Evolutionary conservation across 208 protist genomes (phyloP).

Genomic region (Leishmania gerbilli): DNA sequence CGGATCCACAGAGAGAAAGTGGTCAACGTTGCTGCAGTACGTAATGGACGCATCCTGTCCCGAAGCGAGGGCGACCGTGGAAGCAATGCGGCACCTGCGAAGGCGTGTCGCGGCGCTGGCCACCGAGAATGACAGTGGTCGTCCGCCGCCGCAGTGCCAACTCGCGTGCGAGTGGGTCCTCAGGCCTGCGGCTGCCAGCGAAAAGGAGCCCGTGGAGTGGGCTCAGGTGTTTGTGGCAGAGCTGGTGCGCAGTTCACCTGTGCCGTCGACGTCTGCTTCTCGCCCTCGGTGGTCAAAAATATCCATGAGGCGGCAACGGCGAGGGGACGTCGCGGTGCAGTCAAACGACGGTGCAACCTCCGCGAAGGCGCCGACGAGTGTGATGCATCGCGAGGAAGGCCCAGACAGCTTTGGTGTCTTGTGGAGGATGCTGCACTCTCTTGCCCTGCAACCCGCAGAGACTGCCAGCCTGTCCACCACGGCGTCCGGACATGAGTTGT

Average conservation of each 20-base stretch:
- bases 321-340: not conserved
- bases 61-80: not conserved
- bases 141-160: not conserved
- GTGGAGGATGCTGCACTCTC: slow-evolving; percentile 4
- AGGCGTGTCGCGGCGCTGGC: not conserved
- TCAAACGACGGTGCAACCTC: not conserved
- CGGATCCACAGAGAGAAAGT: not conserved
- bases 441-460: not conserved
- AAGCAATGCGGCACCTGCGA: not conserved
- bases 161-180: slow-evolving; percentile 2
- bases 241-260: not conserved
- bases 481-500: not conserved
- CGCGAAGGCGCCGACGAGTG: not conserved
- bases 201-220: not conserved
- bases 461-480: not conserved
- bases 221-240: slow-evolving; percentile 1
- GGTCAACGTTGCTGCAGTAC: not conserved
- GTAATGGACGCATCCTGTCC: slow-evolving; percentile 10
- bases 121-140: not conserved
- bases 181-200: not conserved
- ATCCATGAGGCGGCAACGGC: not conserved
- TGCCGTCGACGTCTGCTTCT: not conserved
- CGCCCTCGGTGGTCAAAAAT: not conserved
- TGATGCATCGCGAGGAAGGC: slow-evolving; percentile 10
- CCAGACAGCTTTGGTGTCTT: slow-evolving; percentile 12